These are phyloP conservation scores for Bisporella sp. DNA, from an alignment of 2,329 filamentous ascomycete species.

Conservation along the genomic window DNA sequence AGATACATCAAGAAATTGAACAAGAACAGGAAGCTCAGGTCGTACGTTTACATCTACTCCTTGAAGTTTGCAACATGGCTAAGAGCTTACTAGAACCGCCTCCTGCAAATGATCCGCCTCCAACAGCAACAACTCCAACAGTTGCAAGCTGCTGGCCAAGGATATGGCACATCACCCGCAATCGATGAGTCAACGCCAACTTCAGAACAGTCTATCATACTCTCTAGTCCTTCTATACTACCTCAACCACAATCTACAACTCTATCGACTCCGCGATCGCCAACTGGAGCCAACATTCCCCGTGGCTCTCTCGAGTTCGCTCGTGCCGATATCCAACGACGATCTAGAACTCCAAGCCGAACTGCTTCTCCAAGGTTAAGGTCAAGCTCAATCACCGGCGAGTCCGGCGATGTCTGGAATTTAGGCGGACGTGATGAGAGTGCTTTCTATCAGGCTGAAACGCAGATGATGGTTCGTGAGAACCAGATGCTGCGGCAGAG, in stretches of 20 bases:
- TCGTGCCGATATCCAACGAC: slow-evolving; percentile 45
- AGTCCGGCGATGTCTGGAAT: slow-evolving; percentile 50
- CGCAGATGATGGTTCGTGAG: slow-evolving; percentile 68
- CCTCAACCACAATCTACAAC: slow-evolving; percentile 30
- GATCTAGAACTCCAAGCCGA: slow-evolving; percentile 53
- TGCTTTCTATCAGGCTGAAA: slow-evolving; percentile 77
- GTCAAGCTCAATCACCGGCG: slow-evolving; percentile 50
- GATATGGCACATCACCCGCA: slow-evolving; percentile 33
- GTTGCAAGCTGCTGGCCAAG: slow-evolving; percentile 38
- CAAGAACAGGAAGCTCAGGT: slow-evolving; percentile 75
- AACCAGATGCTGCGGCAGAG: slow-evolving; percentile 77
- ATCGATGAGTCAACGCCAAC: slow-evolving; percentile 35
- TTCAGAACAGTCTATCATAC: slow-evolving; percentile 38
- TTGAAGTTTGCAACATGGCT: slow-evolving; percentile 3
- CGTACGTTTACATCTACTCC: slow-evolving; percentile 34
- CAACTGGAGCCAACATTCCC: slow-evolving; percentile 32
- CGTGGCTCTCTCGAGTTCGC: slow-evolving; percentile 54
- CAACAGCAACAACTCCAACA: slow-evolving; percentile 66
- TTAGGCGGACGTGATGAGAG: slow-evolving; percentile 65
- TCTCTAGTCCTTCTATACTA: slow-evolving; percentile 31
- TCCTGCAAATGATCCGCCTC: slow-evolving; percentile 68
- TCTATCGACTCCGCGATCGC: slow-evolving; percentile 45
- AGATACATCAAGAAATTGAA: slow-evolving; percentile 73
- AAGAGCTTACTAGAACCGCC: slow-evolving; percentile 50
- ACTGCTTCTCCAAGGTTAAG: slow-evolving; percentile 48